Conservation (phyloP, 257 asterid genomes). For the Solanum neorickii region DNA sequence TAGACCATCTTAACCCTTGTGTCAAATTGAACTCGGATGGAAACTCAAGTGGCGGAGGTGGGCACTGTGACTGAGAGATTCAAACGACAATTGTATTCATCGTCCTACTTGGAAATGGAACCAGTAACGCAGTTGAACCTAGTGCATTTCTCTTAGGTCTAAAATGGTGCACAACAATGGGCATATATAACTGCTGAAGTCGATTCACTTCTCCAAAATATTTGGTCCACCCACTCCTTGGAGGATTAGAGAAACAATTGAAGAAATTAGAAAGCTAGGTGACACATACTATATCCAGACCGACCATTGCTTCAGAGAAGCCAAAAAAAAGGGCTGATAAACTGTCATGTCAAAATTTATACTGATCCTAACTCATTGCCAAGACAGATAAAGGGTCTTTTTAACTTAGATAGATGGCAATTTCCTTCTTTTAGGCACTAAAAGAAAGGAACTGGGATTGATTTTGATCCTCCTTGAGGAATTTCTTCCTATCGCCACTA, state of each 20-base stretch:
- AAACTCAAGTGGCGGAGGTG: background rate
- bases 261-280: background rate
- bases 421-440: background rate
- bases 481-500: background rate
- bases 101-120: background rate
- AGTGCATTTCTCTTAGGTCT: background rate
- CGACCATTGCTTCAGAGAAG: background rate
- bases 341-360: no score
- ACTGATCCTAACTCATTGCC: no score
- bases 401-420: no score
- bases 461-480: background rate
- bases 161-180: background rate
- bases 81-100: background rate
- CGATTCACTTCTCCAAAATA: background rate
- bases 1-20: no score
- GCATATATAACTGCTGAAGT: no score
- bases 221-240: background rate
- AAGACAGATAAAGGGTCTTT: no score
- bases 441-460: background rate
- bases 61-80: background rate
- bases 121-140: background rate
- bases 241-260: background rate
- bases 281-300: background rate
- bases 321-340: background rate
- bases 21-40: no score